Base-by-base conservation (phyloP, 768 basidiomycete genomes). In the Holtermanniella nyarrowii region DNA sequence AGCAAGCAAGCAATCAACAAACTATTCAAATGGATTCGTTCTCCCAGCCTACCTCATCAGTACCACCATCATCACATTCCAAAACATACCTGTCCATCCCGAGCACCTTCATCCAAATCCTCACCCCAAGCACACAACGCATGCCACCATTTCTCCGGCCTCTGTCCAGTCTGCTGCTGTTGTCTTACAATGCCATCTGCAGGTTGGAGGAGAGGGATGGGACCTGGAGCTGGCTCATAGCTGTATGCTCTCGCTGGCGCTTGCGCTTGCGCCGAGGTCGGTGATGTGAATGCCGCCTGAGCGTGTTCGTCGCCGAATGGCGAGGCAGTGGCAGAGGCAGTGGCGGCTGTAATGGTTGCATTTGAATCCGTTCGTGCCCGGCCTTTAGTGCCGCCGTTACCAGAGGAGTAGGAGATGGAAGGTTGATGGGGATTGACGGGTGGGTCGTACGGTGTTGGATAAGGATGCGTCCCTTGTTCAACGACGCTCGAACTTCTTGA, bases 21-120 rank as follows among this genome's bases (percentile, higher is more conserved):
- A n/a, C n/a, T n/a, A 71, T 46, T 71, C 69, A 49, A 71, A 66
- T 1, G 69, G 69, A 54, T 71, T 71, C 41, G 69, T 71, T 45
- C 66, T 52, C 22, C 69, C 69, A 2, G 66, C 68, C 53, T 70
- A 25, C 48, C 26, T 4, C 23, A 14, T 5, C 18, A 26, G 18
- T n/a, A n/a, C 23, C 44, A 23, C 10, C 18, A 25, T 22, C 12
- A 5, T 23, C 21, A 20, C 21, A 10, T 10, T 21, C 44, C 10
- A 26, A 5, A 25, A 25, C 60, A 55, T 40, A 50, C 50, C 46
- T 49, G 61, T 11, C 68, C 62, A 24, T 67, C 62, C 13, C 51
- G 60, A 24, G 60, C 59, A 2, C 68, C 68, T 21, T 66, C 67
- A 49, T 71, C 69, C 41, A 71, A 46, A 50, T 71, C 69, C 18